Conservation (phyloP, 163 green algal genomes). For the Coccomyxa subellipsoidea region DNA sequence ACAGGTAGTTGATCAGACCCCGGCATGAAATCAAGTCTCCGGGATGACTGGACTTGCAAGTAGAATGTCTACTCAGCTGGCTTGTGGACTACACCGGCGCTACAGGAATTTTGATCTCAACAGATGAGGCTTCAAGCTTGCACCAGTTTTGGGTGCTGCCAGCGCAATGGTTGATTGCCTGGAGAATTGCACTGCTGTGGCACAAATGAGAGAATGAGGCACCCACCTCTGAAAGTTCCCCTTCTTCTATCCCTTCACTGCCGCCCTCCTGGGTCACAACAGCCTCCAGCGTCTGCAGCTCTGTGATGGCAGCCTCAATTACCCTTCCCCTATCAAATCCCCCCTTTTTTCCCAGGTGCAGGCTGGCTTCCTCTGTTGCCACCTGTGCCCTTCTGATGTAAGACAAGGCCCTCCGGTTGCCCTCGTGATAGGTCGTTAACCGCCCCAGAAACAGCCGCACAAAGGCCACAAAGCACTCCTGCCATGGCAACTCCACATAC, state of each 20-base stretch:
- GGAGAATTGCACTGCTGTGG: neutral
- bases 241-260: neutral
- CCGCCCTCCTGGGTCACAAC: neutral
- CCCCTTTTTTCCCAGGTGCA: neutral
- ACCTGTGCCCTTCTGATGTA: neutral
- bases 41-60: no score
- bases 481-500: neutral
- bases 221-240: neutral
- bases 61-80: no score
- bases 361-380: neutral
- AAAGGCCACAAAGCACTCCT: neutral
- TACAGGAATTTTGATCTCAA: no score
- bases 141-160: no score
- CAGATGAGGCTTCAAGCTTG: no score
- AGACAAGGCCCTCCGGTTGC: neutral
- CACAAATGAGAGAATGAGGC: neutral
- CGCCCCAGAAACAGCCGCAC: neutral
- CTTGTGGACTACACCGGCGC: no score
- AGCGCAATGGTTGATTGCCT: no score
- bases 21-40: no score
- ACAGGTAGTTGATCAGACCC: no score
- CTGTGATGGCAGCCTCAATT: neutral
- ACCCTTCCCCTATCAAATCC: neutral
- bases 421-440: neutral
- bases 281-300: neutral